Evolutionary conservation across 2,329 filamentous ascomycete genomes (phyloP).

Genomic region (Neopestalotiopsis sp.): DNA sequence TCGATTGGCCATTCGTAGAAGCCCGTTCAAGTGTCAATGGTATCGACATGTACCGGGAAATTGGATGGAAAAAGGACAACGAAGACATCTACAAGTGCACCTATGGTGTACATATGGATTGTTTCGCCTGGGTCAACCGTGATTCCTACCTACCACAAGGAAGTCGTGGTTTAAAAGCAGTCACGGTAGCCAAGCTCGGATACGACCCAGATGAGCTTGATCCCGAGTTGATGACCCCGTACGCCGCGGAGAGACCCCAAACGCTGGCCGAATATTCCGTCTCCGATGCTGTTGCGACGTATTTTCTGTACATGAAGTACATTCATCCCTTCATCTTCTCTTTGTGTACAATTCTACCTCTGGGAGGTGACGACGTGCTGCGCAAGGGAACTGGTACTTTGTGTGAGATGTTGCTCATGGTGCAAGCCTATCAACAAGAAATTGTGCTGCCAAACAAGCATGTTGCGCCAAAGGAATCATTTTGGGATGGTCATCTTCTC

Average conservation of each 20-base stretch:
- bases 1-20: slow-evolving; percentile 99
- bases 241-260: slow-evolving; percentile 88
- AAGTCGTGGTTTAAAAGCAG: slow-evolving; percentile 94
- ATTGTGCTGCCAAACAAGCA: slow-evolving; percentile 98
- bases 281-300: slow-evolving; percentile 97
- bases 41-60: slow-evolving; percentile 99
- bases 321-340: slow-evolving; percentile 99
- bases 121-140: slow-evolving; percentile 98
- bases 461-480: slow-evolving; percentile 85
- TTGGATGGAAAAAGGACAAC: slow-evolving; percentile 92
- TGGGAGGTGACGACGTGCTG: slow-evolving; percentile 90
- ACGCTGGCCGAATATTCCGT: slow-evolving; percentile 97
- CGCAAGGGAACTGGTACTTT: slow-evolving; percentile 96
- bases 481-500: slow-evolving; percentile 94
- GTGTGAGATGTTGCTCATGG: slow-evolving; percentile 99
- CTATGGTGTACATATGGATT: slow-evolving; percentile 98
- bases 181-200: slow-evolving; percentile 95
- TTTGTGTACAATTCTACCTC: slow-evolving; percentile 91
- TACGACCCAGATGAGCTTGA: slow-evolving; percentile 98
- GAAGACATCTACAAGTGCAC: slow-evolving; percentile 97
- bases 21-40: slow-evolving; percentile 89
- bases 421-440: slow-evolving; percentile 89
- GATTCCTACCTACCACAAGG: slow-evolving; percentile 98
- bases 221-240: slow-evolving; percentile 94
- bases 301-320: slow-evolving; percentile 99